Percentiles rank a stretch among this genome's conserved stretches.
These are phyloP conservation scores for Colletotrichum tropicale DNA, from an alignment of 2,329 filamentous ascomycete genomes.

Conservation along the genomic window DNA sequence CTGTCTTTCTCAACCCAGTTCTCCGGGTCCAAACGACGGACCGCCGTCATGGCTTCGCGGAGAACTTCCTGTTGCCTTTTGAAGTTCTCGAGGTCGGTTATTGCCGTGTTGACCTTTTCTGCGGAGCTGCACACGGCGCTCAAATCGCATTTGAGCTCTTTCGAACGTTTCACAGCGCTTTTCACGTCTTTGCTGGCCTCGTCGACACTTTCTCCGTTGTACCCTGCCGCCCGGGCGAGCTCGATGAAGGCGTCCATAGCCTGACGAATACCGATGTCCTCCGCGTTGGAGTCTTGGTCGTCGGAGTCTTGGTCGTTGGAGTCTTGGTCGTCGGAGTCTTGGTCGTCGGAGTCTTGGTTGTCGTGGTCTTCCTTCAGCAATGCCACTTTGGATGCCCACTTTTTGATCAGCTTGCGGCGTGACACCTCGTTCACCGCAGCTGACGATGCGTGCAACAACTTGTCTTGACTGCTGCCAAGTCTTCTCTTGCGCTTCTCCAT, in stretches of 20 bases:
- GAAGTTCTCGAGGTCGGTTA: not conserved
- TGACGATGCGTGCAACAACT: not conserved
- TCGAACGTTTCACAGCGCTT: not conserved
- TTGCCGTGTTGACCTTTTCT: not conserved
- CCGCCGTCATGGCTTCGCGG: no score
- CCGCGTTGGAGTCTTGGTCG: no score
- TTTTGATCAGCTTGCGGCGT: not conserved
- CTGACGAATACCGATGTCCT: not conserved
- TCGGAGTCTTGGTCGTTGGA: not conserved
- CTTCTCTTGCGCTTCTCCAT: not conserved
- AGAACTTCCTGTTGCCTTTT: not conserved
- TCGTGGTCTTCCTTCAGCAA: not conserved
- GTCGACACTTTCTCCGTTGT: not conserved
- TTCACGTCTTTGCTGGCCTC: not conserved
- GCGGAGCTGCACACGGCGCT: not conserved
- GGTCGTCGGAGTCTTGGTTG: not conserved
- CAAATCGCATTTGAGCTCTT: not conserved
- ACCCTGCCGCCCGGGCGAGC: not conserved
- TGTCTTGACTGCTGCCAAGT: not conserved
- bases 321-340: no score
- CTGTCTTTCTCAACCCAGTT: not conserved
- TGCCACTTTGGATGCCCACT: not conserved
- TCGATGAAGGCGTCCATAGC: not conserved
- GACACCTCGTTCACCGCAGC: not conserved
- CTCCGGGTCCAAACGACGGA: not conserved